Base-by-base conservation (phyloP, 768 basidiomycete species). In the Amanita pallidorosea region DNA sequence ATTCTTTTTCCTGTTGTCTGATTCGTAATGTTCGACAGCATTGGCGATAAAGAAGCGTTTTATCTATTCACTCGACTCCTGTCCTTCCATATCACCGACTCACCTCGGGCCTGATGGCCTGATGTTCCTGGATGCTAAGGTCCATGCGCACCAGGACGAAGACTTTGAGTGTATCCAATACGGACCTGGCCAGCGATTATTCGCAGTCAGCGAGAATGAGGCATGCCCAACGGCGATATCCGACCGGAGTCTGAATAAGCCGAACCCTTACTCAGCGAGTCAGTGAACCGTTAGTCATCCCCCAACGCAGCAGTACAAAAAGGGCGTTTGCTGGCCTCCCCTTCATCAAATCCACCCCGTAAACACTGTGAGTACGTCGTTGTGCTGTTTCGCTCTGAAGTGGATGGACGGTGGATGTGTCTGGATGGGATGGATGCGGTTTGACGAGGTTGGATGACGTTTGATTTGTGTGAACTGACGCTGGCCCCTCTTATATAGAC, bases 381-480 rank as follows among this genome's bases (percentile, higher is more conserved):
- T 34, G 7, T 25, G 45, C 23, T 52, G 36, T 12, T 18, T 22
- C 12, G 33, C 25, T 47, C 31, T 27, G 7, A 18, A 42, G 23
- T 22, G 34, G 34, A 45, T 27, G 33, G 18, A 36, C 2, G 45
- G n/a, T 54, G 53, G 29, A 12, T 31, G 11, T 31, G 27, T 31
- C 29, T 31, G 29, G 60, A 58, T 58, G 57, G 38, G 49, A 46
- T 47, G 34, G 52, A 54, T 53, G 40, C 34, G 1, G 17, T 36
- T 42, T 18, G 38, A 33, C 38, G 22, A 38, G n/a, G 43, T 41
- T 52, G 27, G 56, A 49, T 53, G 36, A 50, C 38, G 45, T 29
- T 23, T 31, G 29, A 13, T 45, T 38, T 18, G 34, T 27, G 38
- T 2, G 27, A 47, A 49, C 41, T 53, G 25, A 52, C 54, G 45